A percentile compares a stretch with the other conserved stretches of the same genome.
phyloP scores from a whole-genome alignment of 2,329 filamentous ascomycete species.

The Aureobasidium sp. region DNA sequence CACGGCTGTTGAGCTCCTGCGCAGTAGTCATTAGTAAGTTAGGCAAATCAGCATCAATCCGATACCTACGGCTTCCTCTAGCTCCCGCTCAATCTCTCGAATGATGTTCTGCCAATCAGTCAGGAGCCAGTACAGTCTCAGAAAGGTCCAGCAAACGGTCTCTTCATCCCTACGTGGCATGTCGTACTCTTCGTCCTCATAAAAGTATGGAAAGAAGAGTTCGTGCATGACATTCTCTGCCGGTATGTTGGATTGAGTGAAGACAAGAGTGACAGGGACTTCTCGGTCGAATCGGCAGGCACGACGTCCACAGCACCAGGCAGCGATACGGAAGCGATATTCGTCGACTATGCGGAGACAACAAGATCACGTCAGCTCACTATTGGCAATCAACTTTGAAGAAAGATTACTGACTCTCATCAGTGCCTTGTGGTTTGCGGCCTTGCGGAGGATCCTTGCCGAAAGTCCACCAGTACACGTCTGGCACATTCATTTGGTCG shows the following conservation, averaged over 20 bases:
- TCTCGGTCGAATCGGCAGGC: conserved; percentile 27
- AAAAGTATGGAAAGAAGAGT: conserved; percentile 29
- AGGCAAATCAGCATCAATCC: background rate
- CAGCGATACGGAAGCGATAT: conserved; percentile 30
- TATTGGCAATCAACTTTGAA: background rate
- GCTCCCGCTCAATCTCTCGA: conserved; percentile 26
- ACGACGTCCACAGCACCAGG: conserved; percentile 29
- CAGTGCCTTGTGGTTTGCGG: background rate
- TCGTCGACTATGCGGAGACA: conserved; percentile 21
- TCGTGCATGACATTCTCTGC: conserved; percentile 28
- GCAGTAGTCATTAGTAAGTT: conserved; percentile 1
- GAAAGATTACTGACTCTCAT: conserved; percentile 8
- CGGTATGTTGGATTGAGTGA: conserved; percentile 27
- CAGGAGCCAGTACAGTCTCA: conserved; percentile 28
- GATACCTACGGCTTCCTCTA: conserved; percentile 26
- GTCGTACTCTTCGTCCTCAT: conserved; percentile 28
- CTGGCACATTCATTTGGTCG: conserved; percentile 33
- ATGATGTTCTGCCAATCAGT: conserved; percentile 35
- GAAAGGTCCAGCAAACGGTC: conserved; percentile 32
- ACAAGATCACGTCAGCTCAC: background rate
- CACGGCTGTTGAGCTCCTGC: conserved; percentile 28
- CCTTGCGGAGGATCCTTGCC: conserved; percentile 26
- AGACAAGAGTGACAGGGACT: conserved; percentile 29
- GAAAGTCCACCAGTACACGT: conserved; percentile 34
- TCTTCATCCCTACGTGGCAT: conserved; percentile 30